Conservation (phyloP, 768 basidiomycete genomes). For the Cystobasidium tubakii region DNA sequence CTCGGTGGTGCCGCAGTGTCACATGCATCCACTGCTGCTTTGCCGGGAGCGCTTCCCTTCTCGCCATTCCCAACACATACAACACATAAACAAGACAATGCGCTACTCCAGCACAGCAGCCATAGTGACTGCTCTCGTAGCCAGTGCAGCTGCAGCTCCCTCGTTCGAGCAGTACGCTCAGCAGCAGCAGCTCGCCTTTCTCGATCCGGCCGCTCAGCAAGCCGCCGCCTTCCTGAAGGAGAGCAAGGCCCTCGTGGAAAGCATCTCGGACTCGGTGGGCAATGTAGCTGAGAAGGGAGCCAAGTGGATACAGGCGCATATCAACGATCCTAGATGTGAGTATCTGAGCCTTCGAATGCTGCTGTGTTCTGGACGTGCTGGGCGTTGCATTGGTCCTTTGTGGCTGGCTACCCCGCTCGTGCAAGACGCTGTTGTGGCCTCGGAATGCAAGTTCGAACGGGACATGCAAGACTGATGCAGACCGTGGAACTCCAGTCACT, state of each 20-base stretch:
- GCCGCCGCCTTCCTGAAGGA: slow-evolving; percentile 8
- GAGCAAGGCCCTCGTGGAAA: slow-evolving; percentile 6
- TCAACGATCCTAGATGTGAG: slow-evolving; percentile 35
- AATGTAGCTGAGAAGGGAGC: slow-evolving; percentile 34
- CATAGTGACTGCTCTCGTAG: slow-evolving; percentile 16
- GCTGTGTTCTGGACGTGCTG: not conserved
- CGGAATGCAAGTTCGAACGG: no score
- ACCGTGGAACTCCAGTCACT: slow-evolving; percentile 3
- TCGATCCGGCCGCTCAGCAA: not conserved
- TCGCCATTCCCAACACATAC: not conserved
- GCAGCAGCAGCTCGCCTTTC: slow-evolving; percentile 19
- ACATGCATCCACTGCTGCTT: not conserved
- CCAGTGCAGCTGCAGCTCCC: slow-evolving; percentile 3
- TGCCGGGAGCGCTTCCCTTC: not conserved
- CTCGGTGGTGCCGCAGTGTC: not conserved
- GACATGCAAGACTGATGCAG: not conserved
- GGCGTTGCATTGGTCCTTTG: not conserved
- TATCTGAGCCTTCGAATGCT: not conserved
- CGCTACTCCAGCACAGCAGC: slow-evolving; percentile 12
- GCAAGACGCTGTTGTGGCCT: slow-evolving; percentile 20
- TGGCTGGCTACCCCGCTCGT: not conserved
- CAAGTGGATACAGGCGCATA: slow-evolving; percentile 20
- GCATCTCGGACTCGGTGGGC: not conserved
- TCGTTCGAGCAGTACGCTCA: slow-evolving; percentile 15
- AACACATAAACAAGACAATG: not conserved